Evolutionary conservation across 257 asterid species (phyloP).

Genomic region (Solanum gandarillasii): DNA sequence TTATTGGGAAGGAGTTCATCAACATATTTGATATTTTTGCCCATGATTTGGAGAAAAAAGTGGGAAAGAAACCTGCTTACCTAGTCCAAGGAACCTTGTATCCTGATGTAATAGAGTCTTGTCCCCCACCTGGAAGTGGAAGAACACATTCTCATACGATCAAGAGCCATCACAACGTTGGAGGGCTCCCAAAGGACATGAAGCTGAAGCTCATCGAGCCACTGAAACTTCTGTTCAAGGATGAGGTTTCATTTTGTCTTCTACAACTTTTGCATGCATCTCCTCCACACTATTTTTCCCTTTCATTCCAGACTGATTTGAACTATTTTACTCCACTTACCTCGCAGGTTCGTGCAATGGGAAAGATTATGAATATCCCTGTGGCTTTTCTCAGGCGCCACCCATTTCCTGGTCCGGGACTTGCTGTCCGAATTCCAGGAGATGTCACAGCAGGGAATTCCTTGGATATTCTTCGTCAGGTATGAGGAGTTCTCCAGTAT

Average conservation of each 20-base stretch:
- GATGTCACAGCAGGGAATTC: slow-evolving; percentile 79
- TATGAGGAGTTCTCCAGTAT: slow-evolving; percentile 4
- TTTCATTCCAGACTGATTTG: neutral
- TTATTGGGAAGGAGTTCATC: slow-evolving; percentile 87
- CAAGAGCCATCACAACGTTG: slow-evolving; percentile 94
- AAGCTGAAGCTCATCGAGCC: slow-evolving; percentile 94
- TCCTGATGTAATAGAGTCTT: slow-evolving; percentile 95
- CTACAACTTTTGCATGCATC: neutral
- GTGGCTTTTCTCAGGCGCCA: slow-evolving; percentile 68
- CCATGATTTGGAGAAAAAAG: slow-evolving; percentile 53
- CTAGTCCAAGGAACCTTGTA: slow-evolving; percentile 96
- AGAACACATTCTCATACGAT: slow-evolving; percentile 96
- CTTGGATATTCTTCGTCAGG: slow-evolving; percentile 80
- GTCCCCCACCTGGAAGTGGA: slow-evolving; percentile 99
- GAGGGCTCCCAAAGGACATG: slow-evolving; percentile 98
- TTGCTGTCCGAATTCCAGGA: slow-evolving; percentile 85
- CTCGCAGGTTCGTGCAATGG: slow-evolving; percentile 76
- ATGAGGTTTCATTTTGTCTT: slow-evolving; percentile 48
- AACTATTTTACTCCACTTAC: neutral
- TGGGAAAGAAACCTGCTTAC: slow-evolving; percentile 64
- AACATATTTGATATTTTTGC: slow-evolving; percentile 69
- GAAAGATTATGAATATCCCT: slow-evolving; percentile 69
- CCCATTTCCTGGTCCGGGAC: slow-evolving; percentile 97
- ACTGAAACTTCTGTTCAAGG: slow-evolving; percentile 90
- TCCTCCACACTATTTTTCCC: neutral